A percentile compares a stretch with the other conserved stretches of the same genome.
phyloP scores from a whole-genome alignment of 352 stramenopile genomes.

The Globisporangium cystogenes region DNA sequence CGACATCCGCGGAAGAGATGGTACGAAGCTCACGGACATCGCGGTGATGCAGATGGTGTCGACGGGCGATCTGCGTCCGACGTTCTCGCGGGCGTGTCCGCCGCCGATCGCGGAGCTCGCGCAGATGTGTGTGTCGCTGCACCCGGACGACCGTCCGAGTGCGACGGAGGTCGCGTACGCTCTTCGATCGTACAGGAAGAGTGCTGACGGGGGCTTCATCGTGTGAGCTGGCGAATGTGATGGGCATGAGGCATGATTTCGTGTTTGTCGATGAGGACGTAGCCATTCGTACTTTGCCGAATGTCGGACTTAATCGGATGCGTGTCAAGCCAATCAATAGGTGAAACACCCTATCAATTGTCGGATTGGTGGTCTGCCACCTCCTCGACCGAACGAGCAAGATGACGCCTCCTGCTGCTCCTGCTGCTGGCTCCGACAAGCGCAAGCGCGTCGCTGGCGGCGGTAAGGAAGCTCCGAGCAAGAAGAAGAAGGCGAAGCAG shows the following conservation, averaged over 20 bases:
- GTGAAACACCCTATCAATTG: too few species aligned
- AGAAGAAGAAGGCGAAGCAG: slow-evolving; percentile 12
- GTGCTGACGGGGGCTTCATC: too few species aligned
- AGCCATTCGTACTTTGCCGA: neutral
- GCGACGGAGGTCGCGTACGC: slow-evolving; percentile 46
- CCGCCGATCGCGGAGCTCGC: neutral
- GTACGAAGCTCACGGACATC: neutral
- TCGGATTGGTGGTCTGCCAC: slow-evolving; percentile 5
- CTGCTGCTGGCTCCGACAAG: slow-evolving; percentile 6
- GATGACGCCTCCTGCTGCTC: neutral
- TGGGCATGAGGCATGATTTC: too few species aligned
- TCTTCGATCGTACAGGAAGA: too few species aligned
- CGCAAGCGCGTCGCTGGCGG: slow-evolving; percentile 13
- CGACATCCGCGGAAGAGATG: neutral
- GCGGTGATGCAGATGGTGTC: neutral
- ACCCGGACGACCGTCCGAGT: slow-evolving; percentile 13
- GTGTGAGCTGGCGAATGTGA: too few species aligned
- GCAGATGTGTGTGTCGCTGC: neutral
- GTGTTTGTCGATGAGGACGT: neutral
- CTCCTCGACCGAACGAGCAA: too few species aligned
- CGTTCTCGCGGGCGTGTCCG: neutral
- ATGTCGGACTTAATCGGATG: slow-evolving; percentile 1
- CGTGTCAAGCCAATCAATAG: too few species aligned
- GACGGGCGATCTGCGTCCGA: neutral
- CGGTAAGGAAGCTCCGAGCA: slow-evolving; percentile 1